Evolutionary conservation across 1,139 yeast genomes (phyloP), one percentile per base, ranked within the genome.

Genomic region (Maudiozyma humilis): DNA sequence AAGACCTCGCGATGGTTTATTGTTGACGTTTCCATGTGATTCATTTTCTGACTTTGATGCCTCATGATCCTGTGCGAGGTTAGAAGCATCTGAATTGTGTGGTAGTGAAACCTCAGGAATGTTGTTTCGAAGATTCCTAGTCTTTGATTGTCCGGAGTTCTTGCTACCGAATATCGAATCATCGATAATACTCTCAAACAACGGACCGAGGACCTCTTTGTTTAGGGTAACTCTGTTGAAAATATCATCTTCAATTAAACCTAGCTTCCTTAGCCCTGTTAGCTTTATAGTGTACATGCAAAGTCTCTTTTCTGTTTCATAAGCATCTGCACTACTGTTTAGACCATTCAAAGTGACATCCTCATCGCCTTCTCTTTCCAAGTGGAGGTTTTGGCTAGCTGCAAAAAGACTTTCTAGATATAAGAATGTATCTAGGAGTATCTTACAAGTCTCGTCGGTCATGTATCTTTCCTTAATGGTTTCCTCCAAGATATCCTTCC

Each of bases 301-400:
- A n/a, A 82, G 60, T 18, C 68, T 72, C 45, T 67, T 70, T 36
- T 54, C 64, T 3, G 60, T 63, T 8, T 54, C 65, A 0, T 59
- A 59, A n/a, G 53, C 51, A 5, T 51, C 54, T 12, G 48, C 49
- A 1, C 57, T 59, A 14, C 51, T 52, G 16, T 52, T 32, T 17
- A 53, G 18, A 18, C 70, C 71, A 43, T 68, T 75, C 45, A 72
- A 71, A 49, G 73, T 72, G 2, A 79, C 83, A 53, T 72, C 81
- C 59, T 82, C 88, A 32, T 71, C 70, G 33, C 71, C 78, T 19
- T 64, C 67, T 54, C 85, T 70, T 31, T 77, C 82, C 44, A 82
- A 60, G 12, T 70, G 68, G 3, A 71, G 56, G 0, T 61, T 64
- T 10, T 51, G 29, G 4, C 51, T 47, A 14, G 51, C 50, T 1